Evolutionary conservation across 352 stramenopile species (phyloP).

Genomic region (Thraustotheca clavata): DNA sequence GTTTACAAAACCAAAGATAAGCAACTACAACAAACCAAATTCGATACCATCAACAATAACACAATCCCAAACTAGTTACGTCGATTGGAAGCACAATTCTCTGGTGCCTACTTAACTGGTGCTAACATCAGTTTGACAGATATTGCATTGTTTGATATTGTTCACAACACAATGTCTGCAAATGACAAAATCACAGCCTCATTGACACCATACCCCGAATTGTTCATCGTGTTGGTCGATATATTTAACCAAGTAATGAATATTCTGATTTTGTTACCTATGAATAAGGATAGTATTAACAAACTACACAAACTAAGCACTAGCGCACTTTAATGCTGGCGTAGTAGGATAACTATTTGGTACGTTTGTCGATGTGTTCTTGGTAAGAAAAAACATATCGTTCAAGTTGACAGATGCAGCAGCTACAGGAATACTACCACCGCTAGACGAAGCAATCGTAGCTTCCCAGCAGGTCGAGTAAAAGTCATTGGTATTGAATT

Average conservation of each 20-base stretch:
- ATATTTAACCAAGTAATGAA: background rate
- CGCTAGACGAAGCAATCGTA: no score
- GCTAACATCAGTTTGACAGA: slow-evolving; percentile 35
- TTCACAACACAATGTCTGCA: background rate
- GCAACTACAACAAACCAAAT: slow-evolving; percentile 28
- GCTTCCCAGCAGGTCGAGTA: background rate
- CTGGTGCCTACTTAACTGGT: slow-evolving; percentile 42
- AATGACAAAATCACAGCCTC: background rate
- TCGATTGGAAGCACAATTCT: slow-evolving; percentile 36
- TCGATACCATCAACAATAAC: slow-evolving; percentile 27
- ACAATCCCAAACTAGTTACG: slow-evolving; percentile 29
- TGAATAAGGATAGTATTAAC: no score
- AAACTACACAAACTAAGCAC: no score
- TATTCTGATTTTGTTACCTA: no score
- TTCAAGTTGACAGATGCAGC: background rate
- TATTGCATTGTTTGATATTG: slow-evolving; percentile 34
- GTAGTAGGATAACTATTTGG: no score
- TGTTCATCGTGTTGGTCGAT: background rate
- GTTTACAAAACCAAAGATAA: slow-evolving; percentile 24
- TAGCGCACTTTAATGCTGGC: no score
- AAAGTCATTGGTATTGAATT: background rate
- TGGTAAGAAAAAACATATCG: no score
- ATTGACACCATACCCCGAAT: background rate
- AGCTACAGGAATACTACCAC: no score
- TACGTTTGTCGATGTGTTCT: no score